Percentiles rank a stretch among this genome's conserved stretches.
phyloP scores from a whole-genome alignment of 495 filamentous ascomycete genomes.

The Aspergillus asperescens region DNA sequence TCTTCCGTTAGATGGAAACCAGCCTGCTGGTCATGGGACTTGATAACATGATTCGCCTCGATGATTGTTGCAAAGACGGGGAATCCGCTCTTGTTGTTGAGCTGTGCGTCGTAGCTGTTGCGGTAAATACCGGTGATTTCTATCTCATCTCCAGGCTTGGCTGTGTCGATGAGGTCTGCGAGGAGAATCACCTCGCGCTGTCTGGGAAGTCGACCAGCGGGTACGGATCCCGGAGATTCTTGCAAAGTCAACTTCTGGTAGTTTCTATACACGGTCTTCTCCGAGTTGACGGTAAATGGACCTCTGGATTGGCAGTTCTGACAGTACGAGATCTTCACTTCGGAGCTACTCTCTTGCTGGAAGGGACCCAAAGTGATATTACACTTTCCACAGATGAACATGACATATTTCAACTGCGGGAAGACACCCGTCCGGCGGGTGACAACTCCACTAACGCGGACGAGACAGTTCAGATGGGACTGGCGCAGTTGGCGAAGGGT shows the following conservation, averaged over 20 bases:
- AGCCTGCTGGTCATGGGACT: constrained; percentile 95
- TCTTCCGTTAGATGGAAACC: constrained; percentile 95
- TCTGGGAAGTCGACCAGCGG: constrained; percentile 89
- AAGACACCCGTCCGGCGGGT: constrained; percentile 97
- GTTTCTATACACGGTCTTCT: constrained; percentile 99
- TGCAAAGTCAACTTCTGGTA: constrained; percentile 98
- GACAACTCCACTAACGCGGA: constrained; percentile 91
- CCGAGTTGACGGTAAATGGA: constrained; percentile 92
- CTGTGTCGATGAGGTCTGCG: constrained; percentile 94
- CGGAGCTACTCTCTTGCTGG: constrained; percentile 91
- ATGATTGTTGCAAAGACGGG: constrained; percentile 97
- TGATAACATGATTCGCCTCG: constrained; percentile 95
- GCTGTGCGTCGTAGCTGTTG: constrained; percentile 95
- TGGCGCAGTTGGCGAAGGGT: constrained; percentile 97
- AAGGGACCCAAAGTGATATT: constrained; percentile 88
- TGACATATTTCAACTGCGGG: constrained; percentile 95
- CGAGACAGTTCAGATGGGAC: constrained; percentile 92
- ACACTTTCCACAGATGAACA: constrained; percentile 95
- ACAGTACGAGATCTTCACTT: constrained; percentile 94
- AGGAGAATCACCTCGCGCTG: constrained; percentile 94
- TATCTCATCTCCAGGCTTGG: constrained; percentile 96
- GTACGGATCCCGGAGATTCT: constrained; percentile 95
- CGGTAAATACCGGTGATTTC: constrained; percentile 96
- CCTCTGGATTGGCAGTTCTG: constrained; percentile 96
- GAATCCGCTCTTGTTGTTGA: constrained; percentile 99